A percentile compares a stretch with the other conserved stretches of the same genome.
Conservation (phyloP, 768 basidiomycete species). For the Suillus discolor region DNA sequence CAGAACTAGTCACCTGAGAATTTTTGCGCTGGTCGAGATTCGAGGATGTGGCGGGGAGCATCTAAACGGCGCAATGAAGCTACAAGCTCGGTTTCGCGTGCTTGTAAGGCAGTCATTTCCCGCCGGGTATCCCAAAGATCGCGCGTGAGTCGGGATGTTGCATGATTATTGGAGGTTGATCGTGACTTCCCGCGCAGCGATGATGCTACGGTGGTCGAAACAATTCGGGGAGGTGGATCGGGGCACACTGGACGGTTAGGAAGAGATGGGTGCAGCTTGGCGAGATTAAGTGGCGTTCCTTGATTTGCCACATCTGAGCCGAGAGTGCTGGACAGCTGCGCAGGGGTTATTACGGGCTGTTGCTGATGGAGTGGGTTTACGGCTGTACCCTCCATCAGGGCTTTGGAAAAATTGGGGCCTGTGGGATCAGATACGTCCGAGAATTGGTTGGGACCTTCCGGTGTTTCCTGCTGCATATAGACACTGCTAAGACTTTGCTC, state of each 20-base stretch:
- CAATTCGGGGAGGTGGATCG: background rate
- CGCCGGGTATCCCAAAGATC: conserved; percentile 29
- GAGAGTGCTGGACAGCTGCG: background rate
- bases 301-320: background rate
- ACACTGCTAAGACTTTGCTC: background rate
- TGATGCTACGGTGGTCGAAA: background rate
- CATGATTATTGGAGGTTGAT: background rate
- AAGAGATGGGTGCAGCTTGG: conserved; percentile 2
- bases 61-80: background rate
- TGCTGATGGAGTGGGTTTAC: background rate
- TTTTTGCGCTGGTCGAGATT: background rate
- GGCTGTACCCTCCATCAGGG: background rate
- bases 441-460: background rate
- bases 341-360: background rate
- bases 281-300: background rate
- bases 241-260: background rate
- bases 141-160: background rate
- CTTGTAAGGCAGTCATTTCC: conserved; percentile 22
- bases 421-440: background rate
- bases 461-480: background rate
- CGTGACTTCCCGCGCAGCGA: background rate
- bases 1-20: background rate
- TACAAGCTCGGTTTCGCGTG: background rate
- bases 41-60: background rate
- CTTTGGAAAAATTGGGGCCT: background rate